These are phyloP conservation scores for Claviceps maximensis DNA, from an alignment of 2,329 filamentous ascomycete species.

Conservation along the genomic window DNA sequence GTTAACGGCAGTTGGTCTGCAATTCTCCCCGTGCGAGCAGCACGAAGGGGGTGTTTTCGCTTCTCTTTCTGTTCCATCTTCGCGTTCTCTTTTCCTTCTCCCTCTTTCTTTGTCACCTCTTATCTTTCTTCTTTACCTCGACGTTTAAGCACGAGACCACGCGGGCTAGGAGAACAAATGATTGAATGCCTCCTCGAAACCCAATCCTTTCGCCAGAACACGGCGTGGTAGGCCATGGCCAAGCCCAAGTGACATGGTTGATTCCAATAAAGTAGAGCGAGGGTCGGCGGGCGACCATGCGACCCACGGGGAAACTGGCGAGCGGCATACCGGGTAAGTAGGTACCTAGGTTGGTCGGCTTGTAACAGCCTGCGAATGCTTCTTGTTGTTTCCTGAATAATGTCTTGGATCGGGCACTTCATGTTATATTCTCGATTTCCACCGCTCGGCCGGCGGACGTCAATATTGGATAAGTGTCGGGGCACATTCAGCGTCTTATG, in stretches of 20 bases:
- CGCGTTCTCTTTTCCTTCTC: background rate
- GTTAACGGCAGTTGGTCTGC: constrained; percentile 1
- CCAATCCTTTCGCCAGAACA: background rate
- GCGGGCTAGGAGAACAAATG: background rate
- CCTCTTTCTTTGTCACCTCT: too few relatives aligned
- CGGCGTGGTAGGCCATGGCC: background rate
- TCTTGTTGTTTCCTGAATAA: too few relatives aligned
- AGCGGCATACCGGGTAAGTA: background rate
- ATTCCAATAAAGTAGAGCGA: background rate
- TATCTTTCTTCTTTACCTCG: background rate
- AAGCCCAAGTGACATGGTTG: background rate
- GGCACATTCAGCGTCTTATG: too few relatives aligned
- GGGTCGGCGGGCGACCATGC: too few relatives aligned
- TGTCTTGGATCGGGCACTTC: too few relatives aligned
- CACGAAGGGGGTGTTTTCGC: background rate
- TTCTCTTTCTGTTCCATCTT: background rate
- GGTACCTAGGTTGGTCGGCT: too few relatives aligned
- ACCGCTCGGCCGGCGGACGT: too few relatives aligned
- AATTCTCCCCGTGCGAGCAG: background rate
- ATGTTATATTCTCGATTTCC: too few relatives aligned
- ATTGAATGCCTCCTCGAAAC: background rate
- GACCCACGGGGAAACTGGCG: too few relatives aligned
- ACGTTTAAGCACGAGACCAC: background rate
- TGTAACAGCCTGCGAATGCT: too few relatives aligned
- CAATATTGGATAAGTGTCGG: too few relatives aligned